These are phyloP conservation scores for Pyrus bretschneideri DNA, from an alignment of 306 rosid genomes.

Conservation along the genomic window DNA sequence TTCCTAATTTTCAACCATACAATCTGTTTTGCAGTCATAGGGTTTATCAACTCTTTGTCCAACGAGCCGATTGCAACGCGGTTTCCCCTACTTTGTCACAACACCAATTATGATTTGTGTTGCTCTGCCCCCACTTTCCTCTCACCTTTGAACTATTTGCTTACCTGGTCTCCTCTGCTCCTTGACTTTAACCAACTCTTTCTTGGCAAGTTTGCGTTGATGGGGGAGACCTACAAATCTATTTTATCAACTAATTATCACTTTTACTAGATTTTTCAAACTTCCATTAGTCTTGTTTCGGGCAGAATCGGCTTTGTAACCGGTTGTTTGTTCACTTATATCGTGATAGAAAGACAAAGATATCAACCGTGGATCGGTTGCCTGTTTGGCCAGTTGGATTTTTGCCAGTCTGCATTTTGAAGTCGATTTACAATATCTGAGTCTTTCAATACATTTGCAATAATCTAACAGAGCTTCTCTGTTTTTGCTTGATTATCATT, in stretches of 20 bases:
- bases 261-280: too few relatives aligned
- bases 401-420: background rate
- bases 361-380: too few relatives aligned
- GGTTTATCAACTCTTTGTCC: background rate
- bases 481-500: too few relatives aligned
- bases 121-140: slow-evolving; percentile 2
- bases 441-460: too few relatives aligned
- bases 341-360: too few relatives aligned
- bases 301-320: background rate
- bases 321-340: background rate
- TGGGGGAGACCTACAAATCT: background rate
- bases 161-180: background rate
- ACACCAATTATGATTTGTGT: background rate
- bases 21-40: background rate
- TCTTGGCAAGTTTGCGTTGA: background rate
- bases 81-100: background rate
- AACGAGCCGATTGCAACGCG: slow-evolving; percentile 12
- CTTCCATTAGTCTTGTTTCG: background rate
- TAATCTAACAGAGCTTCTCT: background rate
- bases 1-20: background rate
- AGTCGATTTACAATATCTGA: background rate
- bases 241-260: background rate
- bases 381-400: background rate
- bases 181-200: background rate
- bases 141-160: background rate